Conservation (phyloP, 257 asterid genomes). For the Voacanga thouarsii region DNA sequence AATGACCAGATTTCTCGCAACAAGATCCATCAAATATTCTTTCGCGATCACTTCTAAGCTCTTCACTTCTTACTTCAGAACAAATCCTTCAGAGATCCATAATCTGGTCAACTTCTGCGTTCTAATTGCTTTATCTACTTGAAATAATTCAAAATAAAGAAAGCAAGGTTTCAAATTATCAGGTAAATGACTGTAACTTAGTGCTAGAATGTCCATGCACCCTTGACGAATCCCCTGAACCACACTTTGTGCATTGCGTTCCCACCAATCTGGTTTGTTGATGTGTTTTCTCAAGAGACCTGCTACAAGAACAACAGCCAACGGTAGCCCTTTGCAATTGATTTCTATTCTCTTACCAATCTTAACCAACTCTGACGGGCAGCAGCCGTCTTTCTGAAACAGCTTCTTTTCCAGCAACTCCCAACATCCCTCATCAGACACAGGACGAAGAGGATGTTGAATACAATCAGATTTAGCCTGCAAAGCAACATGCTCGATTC, state of each 20-base stretch:
- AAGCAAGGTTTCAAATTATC: neutral
- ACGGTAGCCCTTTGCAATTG: neutral
- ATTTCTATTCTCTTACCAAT: neutral
- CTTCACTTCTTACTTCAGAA: neutral
- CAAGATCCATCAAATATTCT: no score
- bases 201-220: conserved; percentile 15
- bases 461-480: neutral
- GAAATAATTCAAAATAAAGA: no score
- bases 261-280: neutral
- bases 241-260: neutral
- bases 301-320: conserved; percentile 11
- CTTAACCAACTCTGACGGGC: neutral
- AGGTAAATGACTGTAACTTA: conserved; percentile 22
- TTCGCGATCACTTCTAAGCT: conserved; percentile 14
- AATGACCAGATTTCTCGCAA: no score
- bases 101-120: neutral
- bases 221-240: neutral
- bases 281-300: conserved; percentile 4
- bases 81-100: conserved; percentile 28
- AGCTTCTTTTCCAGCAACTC: neutral
- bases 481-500: neutral
- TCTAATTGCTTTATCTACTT: no score
- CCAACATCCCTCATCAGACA: conserved; percentile 11
- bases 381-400: neutral
- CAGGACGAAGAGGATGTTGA: neutral